phyloP scores from a whole-genome alignment of 2,329 filamentous ascomycete species.

The Aspergillus pseudoviridinutans region DNA sequence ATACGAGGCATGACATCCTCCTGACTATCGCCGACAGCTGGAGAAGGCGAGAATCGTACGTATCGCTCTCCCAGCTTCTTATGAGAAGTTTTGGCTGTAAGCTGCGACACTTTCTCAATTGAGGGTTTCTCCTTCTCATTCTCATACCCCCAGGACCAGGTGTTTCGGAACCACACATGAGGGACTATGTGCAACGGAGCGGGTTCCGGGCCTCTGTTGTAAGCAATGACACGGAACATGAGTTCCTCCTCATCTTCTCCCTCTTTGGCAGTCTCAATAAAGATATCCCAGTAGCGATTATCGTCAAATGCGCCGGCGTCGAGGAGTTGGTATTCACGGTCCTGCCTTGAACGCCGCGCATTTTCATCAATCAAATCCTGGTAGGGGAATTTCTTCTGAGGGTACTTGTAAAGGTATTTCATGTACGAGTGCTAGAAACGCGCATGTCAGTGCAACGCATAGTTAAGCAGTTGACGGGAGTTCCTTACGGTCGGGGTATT shows the following conservation, averaged over 20 bases:
- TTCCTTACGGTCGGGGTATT: constrained; percentile 70
- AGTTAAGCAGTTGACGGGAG: neutral
- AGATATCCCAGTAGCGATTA: constrained; percentile 92
- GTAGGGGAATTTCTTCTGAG: constrained; percentile 87
- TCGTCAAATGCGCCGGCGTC: constrained; percentile 88
- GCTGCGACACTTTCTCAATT: constrained; percentile 63
- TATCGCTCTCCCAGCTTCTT: constrained; percentile 77
- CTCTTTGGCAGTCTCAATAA: constrained; percentile 95
- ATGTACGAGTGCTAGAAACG: constrained; percentile 82
- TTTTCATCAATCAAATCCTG: constrained; percentile 83
- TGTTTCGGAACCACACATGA: constrained; percentile 96
- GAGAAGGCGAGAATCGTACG: constrained; percentile 82
- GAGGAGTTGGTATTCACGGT: constrained; percentile 85
- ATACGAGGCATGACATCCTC: constrained; percentile 81
- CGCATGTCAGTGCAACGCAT: neutral
- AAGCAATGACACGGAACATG: constrained; percentile 89
- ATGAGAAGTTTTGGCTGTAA: constrained; percentile 73
- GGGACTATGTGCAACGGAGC: constrained; percentile 91
- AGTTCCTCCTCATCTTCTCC: constrained; percentile 86
- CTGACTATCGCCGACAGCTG: constrained; percentile 71
- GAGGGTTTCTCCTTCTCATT: constrained; percentile 70
- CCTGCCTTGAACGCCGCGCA: constrained; percentile 67
- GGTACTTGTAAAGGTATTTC: constrained; percentile 98
- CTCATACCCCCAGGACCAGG: constrained; percentile 91
- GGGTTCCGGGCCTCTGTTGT: constrained; percentile 87